A percentile compares a stretch with the other conserved stretches of the same genome.
Conservation (phyloP, 257 asterid genomes). For the Linaria vulgaris region DNA sequence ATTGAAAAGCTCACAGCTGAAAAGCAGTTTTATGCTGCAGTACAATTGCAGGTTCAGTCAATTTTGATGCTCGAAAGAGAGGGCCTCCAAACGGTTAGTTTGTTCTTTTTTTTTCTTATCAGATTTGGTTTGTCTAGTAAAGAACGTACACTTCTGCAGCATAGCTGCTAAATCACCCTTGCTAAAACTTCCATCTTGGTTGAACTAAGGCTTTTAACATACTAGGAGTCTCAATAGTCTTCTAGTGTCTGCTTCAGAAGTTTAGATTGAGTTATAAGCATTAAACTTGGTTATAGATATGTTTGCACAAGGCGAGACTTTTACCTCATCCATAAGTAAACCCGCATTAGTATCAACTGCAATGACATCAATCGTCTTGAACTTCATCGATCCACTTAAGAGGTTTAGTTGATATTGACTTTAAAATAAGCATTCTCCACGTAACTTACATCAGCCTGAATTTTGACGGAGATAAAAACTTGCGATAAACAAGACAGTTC, state of each 20-base stretch:
- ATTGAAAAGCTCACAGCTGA: constrained; percentile 91
- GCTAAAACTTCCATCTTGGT: constrained; percentile 23
- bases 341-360: constrained; percentile 17
- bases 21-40: constrained; percentile 96
- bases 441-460: constrained; percentile 9
- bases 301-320: constrained; percentile 5
- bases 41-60: constrained; percentile 88
- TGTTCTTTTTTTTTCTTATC: constrained; percentile 16
- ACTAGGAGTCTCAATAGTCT: constrained; percentile 12
- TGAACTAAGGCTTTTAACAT: constrained; percentile 12
- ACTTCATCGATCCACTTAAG: neutral
- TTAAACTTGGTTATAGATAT: constrained; percentile 10
- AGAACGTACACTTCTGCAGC: constrained; percentile 16
- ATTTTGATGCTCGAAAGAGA: constrained; percentile 93
- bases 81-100: constrained; percentile 95
- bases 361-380: constrained; percentile 16
- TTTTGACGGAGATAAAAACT: constrained; percentile 16
- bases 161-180: constrained; percentile 21
- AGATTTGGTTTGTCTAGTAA: constrained; percentile 7
- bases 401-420: constrained; percentile 9
- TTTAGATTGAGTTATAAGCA: constrained; percentile 15
- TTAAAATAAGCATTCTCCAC: constrained; percentile 13
- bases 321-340: constrained; percentile 11
- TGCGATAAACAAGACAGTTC: constrained; percentile 7
- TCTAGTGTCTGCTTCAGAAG: constrained; percentile 21